Percentiles rank a stretch among this genome's conserved stretches.
Conservation (phyloP, 345 rosid genomes). For the Alliaria petiolata region DNA sequence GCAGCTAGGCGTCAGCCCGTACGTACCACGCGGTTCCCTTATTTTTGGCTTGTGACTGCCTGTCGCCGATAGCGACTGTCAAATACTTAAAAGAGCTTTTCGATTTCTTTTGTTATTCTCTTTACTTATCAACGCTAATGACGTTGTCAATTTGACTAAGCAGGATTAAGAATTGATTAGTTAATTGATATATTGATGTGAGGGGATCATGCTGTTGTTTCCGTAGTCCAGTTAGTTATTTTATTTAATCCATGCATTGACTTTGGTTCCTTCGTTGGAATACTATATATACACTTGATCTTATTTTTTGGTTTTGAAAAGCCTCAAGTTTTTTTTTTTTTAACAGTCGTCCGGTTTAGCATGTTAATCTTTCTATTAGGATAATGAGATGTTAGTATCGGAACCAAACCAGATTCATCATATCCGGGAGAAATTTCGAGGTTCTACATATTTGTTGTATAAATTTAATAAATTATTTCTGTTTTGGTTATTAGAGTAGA, state of each 20-base stretch:
- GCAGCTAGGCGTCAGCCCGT: slow-evolving; percentile 26
- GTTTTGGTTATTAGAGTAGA: too few relatives aligned
- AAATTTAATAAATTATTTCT: too few relatives aligned
- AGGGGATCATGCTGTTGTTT: slow-evolving; percentile 8
- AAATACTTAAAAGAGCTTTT: background rate
- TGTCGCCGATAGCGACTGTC: slow-evolving; percentile 22
- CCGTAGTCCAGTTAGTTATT: background rate
- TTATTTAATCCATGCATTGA: slow-evolving; percentile 6
- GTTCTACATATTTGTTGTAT: too few relatives aligned
- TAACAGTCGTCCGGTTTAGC: too few relatives aligned
- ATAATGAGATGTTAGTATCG: too few relatives aligned
- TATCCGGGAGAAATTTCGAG: too few relatives aligned
- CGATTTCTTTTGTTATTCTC: background rate
- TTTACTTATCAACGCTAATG: background rate
- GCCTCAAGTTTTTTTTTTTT: too few relatives aligned
- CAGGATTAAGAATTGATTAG: background rate
- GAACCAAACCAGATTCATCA: too few relatives aligned
- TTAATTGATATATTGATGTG: background rate
- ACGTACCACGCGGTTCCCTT: slow-evolving; percentile 31
- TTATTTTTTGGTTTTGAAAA: too few relatives aligned
- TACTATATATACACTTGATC: background rate
- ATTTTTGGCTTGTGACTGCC: slow-evolving; percentile 19
- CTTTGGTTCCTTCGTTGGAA: slow-evolving; percentile 10
- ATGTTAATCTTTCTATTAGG: too few relatives aligned
- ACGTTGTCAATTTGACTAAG: background rate